phyloP scores from a whole-genome alignment of 2,329 filamentous ascomycete genomes.

The Sphaerostilbella broomeana region DNA sequence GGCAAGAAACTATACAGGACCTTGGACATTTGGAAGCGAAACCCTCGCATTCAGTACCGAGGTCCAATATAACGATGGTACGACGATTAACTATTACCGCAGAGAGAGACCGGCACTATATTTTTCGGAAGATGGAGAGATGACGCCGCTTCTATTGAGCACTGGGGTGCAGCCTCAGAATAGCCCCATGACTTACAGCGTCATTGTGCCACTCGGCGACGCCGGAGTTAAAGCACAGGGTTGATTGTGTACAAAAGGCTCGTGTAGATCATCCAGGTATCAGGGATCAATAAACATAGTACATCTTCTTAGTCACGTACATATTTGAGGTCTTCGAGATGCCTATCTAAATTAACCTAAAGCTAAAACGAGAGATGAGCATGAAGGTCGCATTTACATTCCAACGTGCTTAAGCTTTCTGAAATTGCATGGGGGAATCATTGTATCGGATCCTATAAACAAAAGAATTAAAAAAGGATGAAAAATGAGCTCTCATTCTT shows the following conservation, averaged over 20 bases:
- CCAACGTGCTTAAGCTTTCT: too few species aligned
- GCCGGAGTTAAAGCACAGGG: constrained; percentile 15
- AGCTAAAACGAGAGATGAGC: too few species aligned
- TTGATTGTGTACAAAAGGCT: neutral
- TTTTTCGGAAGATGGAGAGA: constrained; percentile 39
- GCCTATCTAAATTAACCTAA: too few species aligned
- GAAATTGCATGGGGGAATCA: too few species aligned
- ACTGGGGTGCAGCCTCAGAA: constrained; percentile 40
- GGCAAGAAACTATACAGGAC: constrained; percentile 21
- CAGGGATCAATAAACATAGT: too few species aligned
- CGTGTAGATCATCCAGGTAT: too few species aligned
- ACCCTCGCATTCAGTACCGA: constrained; percentile 24
- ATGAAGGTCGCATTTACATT: too few species aligned
- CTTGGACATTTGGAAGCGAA: constrained; percentile 25
- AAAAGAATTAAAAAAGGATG: too few species aligned
- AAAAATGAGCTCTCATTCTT: too few species aligned
- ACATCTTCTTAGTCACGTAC: too few species aligned
- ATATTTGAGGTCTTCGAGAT: too few species aligned
- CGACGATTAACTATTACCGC: constrained; percentile 32
- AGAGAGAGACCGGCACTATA: constrained; percentile 43
- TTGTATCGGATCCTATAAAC: too few species aligned
- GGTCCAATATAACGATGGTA: constrained; percentile 33
- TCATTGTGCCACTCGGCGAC: constrained; percentile 21
- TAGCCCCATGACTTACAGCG: constrained; percentile 19
- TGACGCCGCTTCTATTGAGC: constrained; percentile 40